phyloP scores from a whole-genome alignment of 192 early-diverging fungal species.

The Fimicolochytrium jonesii region DNA sequence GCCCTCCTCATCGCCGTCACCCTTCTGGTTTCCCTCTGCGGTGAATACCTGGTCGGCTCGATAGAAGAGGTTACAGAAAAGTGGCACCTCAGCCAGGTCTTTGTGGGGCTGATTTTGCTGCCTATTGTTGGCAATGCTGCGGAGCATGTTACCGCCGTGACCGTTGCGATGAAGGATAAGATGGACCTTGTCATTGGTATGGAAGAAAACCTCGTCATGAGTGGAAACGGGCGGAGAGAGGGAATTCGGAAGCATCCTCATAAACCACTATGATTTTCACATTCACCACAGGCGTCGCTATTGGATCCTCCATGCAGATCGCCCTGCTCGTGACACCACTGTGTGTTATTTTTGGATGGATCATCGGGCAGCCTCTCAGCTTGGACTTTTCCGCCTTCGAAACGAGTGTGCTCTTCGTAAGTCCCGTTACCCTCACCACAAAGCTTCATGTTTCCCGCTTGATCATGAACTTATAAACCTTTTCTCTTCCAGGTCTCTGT shows the following conservation, averaged over 20 bases:
- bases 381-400: conserved; percentile 81
- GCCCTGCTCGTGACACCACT: conserved; percentile 65
- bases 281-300: conserved; percentile 79
- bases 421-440: too few relatives aligned
- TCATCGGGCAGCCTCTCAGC: conserved; percentile 72
- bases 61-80: conserved; percentile 71
- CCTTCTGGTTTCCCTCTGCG: conserved; percentile 68
- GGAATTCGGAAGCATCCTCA: not conserved
- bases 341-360: conserved; percentile 75
- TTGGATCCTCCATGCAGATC: conserved; percentile 90
- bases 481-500: conserved; percentile 15
- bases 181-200: conserved; percentile 88
- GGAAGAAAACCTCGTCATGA: too few relatives aligned
- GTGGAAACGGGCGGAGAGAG: too few relatives aligned
- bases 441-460: too few relatives aligned
- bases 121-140: conserved; percentile 92
- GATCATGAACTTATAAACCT: too few relatives aligned
- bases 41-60: conserved; percentile 79
- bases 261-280: not conserved
- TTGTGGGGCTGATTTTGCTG: conserved; percentile 86
- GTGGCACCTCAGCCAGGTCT: conserved; percentile 71
- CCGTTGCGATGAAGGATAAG: conserved; percentile 78
- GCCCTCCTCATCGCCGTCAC: conserved; percentile 66
- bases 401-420: conserved; percentile 75
- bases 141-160: conserved; percentile 82